Percentiles rank a stretch among this genome's conserved stretches.
phyloP scores from a whole-genome alignment of 225 moss, liverwort and hornwort genomes.

The Marchantia polymorpha region DNA sequence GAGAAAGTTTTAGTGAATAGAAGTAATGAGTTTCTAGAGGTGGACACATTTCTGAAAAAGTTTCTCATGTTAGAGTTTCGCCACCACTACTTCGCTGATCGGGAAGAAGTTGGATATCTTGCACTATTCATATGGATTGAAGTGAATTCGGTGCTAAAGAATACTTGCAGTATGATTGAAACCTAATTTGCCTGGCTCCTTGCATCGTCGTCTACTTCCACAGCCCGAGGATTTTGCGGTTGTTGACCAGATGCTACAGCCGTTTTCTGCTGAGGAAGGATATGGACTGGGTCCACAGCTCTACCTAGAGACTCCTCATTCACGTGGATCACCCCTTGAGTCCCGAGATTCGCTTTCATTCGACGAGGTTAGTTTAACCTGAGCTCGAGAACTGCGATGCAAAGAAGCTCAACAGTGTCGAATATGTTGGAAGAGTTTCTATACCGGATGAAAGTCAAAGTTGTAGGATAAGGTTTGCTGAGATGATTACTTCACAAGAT shows the following conservation, averaged over 20 bases:
- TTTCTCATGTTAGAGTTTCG: no score
- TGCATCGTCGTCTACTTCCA: background rate
- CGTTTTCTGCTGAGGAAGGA: slow-evolving; percentile 57
- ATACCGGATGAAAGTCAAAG: background rate
- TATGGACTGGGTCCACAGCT: slow-evolving; percentile 53
- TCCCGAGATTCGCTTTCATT: slow-evolving; percentile 77
- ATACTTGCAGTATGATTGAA: background rate
- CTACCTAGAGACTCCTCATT: slow-evolving; percentile 53
- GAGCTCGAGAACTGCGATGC: background rate
- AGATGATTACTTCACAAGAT: background rate
- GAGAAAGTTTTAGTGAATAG: background rate
- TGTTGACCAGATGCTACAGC: slow-evolving; percentile 67
- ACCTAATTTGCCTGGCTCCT: background rate
- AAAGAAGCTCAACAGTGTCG: no score
- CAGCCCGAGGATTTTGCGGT: slow-evolving; percentile 70
- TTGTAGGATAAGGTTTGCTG: background rate
- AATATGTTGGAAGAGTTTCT: background rate
- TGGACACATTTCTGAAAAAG: background rate
- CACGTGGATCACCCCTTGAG: slow-evolving; percentile 49
- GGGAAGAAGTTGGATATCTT: no score
- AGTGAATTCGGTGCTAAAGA: background rate
- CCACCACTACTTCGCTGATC: no score
- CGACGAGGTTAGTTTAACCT: slow-evolving; percentile 62
- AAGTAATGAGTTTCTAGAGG: background rate
- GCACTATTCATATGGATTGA: background rate